Evolutionary conservation across 257 asterid species (phyloP).

Genomic region (Agastache rugosa): DNA sequence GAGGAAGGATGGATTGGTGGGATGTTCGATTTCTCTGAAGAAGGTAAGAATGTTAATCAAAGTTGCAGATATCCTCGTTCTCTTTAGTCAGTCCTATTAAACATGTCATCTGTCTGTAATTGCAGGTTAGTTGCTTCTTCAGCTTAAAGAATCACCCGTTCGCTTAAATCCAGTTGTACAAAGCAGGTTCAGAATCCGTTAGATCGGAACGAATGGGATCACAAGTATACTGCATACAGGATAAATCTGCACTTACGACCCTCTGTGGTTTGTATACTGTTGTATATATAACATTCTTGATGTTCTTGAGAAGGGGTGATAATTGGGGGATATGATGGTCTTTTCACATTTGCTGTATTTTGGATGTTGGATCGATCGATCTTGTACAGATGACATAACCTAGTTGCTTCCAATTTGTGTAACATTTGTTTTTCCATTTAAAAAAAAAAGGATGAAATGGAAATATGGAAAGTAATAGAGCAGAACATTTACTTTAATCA

Average conservation of each 20-base stretch:
- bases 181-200: constrained; percentile 14
- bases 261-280: constrained; percentile 36
- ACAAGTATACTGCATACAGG: constrained; percentile 18
- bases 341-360: constrained; percentile 36
- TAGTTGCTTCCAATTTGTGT: constrained; percentile 45
- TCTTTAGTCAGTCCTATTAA: background rate
- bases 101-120: background rate
- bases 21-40: constrained; percentile 70
- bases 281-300: constrained; percentile 47
- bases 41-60: constrained; percentile 43
- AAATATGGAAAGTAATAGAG: constrained; percentile 30
- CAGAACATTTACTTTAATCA: background rate
- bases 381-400: constrained; percentile 48
- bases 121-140: constrained; percentile 44
- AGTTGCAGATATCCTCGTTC: background rate
- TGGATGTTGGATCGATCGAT: constrained; percentile 28
- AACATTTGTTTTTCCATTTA: constrained; percentile 29
- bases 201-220: constrained; percentile 25
- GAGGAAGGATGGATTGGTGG: constrained; percentile 73
- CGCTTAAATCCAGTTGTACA: constrained; percentile 30
- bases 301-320: constrained; percentile 35
- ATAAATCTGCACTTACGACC: constrained; percentile 24
- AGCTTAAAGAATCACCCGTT: constrained; percentile 8
- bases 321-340: constrained; percentile 28
- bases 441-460: constrained; percentile 27